Base-by-base conservation (phyloP, 1,139 yeast species). In the Geotrichum phurueaensis region DNA sequence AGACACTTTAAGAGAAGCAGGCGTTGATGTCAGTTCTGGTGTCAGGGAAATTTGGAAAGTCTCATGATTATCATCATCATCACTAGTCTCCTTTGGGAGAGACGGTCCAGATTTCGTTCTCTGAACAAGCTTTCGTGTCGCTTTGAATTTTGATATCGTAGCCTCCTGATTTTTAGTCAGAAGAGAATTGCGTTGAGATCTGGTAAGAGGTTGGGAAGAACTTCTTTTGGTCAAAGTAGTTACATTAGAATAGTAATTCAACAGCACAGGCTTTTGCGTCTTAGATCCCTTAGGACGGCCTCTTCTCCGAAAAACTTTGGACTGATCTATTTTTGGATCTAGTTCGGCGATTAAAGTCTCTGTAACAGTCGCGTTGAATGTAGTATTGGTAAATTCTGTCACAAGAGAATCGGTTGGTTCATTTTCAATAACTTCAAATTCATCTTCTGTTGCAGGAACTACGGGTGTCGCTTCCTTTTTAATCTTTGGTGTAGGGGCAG, bases 221-320 rank as follows among this genome's bases (percentile, higher is more conserved):
- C 50, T 53, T n/a, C 47, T 39, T 39, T 18, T 5, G 10, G 47
- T 39, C 20, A 39, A 9, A n/a, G 20, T n/a, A 7, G 47, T 39
- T 3, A 18, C 18, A n/a, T 22, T 39, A 13, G 47, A n/a, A 10
- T 39, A 39, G 22, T 39, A 39, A n/a, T 39, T 18, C 20, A 39
- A 39, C n/a, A 39, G 47, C 47, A 45, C 39, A 27, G n/a, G 13
- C 27, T 53, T 53, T 27, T 23, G 25, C 3, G 56, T 45, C 39
- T 53, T 53, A 13, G 56, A 53, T 20, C 56, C 56, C 25, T 53
- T 53, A n/a, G 56, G 56, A 13, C 56, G 47, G 27, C 56, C 56
- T 45, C 56, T 43, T 9, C 36, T 49, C 23, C 51, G 47, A 15
- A 5, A 39, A 5, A n/a, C 22, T 10, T 39, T 43, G 36, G 45